phyloP scores from a whole-genome alignment of 2,329 filamentous ascomycete genomes.

The Penicillium sp. region DNA sequence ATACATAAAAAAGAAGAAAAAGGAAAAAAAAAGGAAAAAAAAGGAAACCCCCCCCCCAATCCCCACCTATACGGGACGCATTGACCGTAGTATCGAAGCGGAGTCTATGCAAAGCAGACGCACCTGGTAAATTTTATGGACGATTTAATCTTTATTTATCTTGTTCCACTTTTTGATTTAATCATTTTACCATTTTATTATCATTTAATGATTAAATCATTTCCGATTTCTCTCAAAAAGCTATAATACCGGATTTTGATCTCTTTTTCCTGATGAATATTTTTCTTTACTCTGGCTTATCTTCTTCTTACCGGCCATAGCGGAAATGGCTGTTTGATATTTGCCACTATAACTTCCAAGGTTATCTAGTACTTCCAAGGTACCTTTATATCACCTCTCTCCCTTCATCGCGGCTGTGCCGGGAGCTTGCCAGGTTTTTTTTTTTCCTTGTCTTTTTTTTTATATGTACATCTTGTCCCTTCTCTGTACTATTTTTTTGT shows the following conservation, averaged over 20 bases:
- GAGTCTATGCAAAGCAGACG: constrained; percentile 23
- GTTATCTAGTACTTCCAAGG: neutral
- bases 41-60: too few species aligned
- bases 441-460: neutral
- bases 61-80: constrained; percentile 23
- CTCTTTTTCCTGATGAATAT: neutral
- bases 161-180: neutral
- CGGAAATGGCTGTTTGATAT: constrained; percentile 11
- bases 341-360: constrained; percentile 8
- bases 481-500: constrained; percentile 3
- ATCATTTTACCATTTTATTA: too few species aligned
- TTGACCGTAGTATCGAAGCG: constrained; percentile 20
- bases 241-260: constrained; percentile 8
- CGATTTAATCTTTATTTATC: neutral
- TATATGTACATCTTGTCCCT: constrained; percentile 7
- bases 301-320: constrained; percentile 11
- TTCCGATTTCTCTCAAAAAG: neutral
- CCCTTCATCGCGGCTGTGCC: constrained; percentile 1
- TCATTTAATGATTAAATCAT: too few species aligned
- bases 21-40: neutral
- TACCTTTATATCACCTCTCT: constrained; percentile 4
- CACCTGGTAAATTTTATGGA: constrained; percentile 9
- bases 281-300: constrained; percentile 8
- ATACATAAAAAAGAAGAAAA: neutral
- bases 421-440: neutral